A percentile compares a stretch with the other conserved stretches of the same genome.
phyloP scores from a whole-genome alignment of 1,284 basidiomycete genomes.

The Malassezia vespertilionis region DNA sequence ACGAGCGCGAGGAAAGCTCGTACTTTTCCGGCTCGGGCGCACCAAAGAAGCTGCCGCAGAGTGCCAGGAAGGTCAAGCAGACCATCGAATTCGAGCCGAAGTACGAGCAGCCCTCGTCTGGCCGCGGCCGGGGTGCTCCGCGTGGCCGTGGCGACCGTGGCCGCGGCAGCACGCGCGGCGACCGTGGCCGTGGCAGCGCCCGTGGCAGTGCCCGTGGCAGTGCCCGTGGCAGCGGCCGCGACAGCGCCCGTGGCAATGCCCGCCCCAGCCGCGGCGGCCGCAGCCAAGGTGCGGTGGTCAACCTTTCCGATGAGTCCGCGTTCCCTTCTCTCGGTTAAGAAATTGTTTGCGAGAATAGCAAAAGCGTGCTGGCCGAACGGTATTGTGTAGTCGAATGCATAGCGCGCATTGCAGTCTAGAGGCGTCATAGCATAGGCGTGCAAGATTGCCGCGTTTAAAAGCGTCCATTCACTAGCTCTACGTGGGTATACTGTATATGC shows the following conservation, averaged over 20 bases:
- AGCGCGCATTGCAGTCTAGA: too few relatives aligned
- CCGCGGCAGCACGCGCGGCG: constrained; percentile 18
- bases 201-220: constrained; percentile 30
- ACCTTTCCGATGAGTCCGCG: constrained; percentile 48
- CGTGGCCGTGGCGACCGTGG: constrained; percentile 17
- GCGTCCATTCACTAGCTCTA: neutral
- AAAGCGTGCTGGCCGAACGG: too few relatives aligned
- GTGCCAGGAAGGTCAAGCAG: constrained; percentile 44
- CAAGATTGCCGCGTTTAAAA: too few relatives aligned
- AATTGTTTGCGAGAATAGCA: neutral
- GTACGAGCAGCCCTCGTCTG: constrained; percentile 24
- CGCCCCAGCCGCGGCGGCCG: constrained; percentile 53
- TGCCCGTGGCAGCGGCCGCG: constrained; percentile 28
- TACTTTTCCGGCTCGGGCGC: constrained; percentile 33
- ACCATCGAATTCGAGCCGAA: constrained; percentile 40
- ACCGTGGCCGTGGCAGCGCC: constrained; percentile 24
- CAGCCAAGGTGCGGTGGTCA: constrained; percentile 56
- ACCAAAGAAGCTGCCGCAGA: constrained; percentile 17
- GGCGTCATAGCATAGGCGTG: too few relatives aligned
- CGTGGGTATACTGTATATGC: constrained; percentile 20
- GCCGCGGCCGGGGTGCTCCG: constrained; percentile 6
- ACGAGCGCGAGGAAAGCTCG: constrained; percentile 34
- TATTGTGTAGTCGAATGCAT: too few relatives aligned
- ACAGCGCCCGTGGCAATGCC: too few relatives aligned
- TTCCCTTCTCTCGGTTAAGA: constrained; percentile 43